These are phyloP conservation scores for Amphicarpaea edgeworthii DNA, from an alignment of 306 rosid species.

Conservation along the genomic window DNA sequence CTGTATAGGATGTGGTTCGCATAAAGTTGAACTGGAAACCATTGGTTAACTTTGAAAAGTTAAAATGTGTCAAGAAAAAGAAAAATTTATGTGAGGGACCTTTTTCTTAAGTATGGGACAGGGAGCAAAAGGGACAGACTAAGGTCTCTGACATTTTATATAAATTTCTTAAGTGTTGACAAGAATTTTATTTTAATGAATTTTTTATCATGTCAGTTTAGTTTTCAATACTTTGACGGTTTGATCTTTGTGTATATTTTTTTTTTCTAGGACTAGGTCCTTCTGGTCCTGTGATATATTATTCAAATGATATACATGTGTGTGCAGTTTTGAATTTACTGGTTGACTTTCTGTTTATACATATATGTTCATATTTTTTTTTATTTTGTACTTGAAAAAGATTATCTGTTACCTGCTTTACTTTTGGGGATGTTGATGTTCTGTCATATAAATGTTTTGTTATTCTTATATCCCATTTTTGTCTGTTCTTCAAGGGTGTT, in stretches of 20 bases:
- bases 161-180: background rate
- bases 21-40: background rate
- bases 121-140: background rate
- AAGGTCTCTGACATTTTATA: background rate
- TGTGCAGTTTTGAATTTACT: background rate
- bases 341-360: conserved; percentile 23
- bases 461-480: conserved; percentile 14
- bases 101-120: background rate
- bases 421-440: conserved; percentile 29
- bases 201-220: background rate
- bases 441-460: conserved; percentile 3
- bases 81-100: background rate
- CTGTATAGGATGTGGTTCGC: background rate
- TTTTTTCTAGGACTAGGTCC: background rate
- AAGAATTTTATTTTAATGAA: too few relatives aligned
- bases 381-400: background rate
- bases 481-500: conserved; percentile 28
- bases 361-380: background rate
- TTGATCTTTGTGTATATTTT: background rate
- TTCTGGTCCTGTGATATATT: background rate
- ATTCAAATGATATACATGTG: conserved; percentile 2
- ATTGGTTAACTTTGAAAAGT: background rate
- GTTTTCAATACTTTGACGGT: background rate
- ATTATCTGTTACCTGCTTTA: conserved; percentile 7
- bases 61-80: background rate